phyloP scores from a whole-genome alignment of 345 rosid species.

The Citropsis articulata region DNA sequence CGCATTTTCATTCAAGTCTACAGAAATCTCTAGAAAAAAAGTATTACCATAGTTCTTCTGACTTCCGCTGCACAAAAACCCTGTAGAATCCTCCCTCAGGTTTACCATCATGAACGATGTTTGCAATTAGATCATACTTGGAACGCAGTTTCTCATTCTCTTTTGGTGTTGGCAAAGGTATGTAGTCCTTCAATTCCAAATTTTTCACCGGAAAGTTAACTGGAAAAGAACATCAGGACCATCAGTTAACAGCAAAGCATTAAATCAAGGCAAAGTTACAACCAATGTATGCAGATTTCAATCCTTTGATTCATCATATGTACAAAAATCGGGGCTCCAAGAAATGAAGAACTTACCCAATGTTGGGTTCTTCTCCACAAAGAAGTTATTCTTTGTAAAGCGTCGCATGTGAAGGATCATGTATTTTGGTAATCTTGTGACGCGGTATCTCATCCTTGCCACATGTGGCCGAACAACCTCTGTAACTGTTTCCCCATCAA shows the following conservation, averaged over 20 bases:
- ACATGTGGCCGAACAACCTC: constrained; percentile 84
- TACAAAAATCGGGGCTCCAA: neutral
- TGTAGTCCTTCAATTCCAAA: constrained; percentile 87
- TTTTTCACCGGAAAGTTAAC: constrained; percentile 98
- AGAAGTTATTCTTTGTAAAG: constrained; percentile 87
- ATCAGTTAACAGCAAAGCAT: neutral
- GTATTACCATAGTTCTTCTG: constrained; percentile 82
- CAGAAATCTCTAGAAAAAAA: neutral
- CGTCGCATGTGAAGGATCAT: constrained; percentile 92
- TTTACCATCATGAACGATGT: constrained; percentile 95
- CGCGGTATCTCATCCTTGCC: constrained; percentile 83
- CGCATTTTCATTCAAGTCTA: neutral
- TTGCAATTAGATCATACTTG: constrained; percentile 89
- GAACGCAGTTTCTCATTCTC: constrained; percentile 60
- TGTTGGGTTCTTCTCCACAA: constrained; percentile 94
- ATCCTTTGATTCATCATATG: neutral
- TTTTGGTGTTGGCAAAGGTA: constrained; percentile 69
- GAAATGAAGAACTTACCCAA: constrained; percentile 48
- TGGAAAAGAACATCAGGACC: constrained; percentile 29
- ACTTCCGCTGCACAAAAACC: constrained; percentile 96
- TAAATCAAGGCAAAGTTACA: neutral
- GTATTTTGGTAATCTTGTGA: constrained; percentile 75
- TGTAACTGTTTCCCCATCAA: constrained; percentile 87
- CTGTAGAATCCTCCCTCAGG: constrained; percentile 92
- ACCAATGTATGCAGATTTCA: no score